These are phyloP conservation scores for Aschersonia sp. DNA, from an alignment of 2,329 filamentous ascomycete genomes.

Conservation along the genomic window DNA sequence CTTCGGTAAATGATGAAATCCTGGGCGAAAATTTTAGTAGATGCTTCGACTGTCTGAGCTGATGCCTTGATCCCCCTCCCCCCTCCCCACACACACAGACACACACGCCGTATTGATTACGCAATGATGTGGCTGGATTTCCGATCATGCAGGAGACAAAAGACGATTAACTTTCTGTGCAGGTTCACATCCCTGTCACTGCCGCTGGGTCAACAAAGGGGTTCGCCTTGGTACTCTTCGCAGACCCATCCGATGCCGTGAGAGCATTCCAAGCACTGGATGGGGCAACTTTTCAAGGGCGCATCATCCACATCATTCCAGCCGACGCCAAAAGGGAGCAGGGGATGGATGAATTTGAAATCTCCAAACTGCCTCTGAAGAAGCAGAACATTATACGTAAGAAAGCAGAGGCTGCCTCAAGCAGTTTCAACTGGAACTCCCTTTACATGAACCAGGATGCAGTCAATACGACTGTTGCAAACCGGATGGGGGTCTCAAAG, in stretches of 20 bases:
- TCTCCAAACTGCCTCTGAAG: slow-evolving; percentile 86
- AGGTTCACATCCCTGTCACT: slow-evolving; percentile 80
- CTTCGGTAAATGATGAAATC: slow-evolving; percentile 77
- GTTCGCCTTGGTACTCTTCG: slow-evolving; percentile 75
- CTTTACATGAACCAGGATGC: slow-evolving; percentile 97
- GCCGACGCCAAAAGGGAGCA: slow-evolving; percentile 69
- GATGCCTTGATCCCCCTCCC: slow-evolving; percentile 12
- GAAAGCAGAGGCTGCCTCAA: slow-evolving; percentile 63
- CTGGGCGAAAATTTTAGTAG: slow-evolving; percentile 99
- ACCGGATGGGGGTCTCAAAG: slow-evolving; percentile 78
- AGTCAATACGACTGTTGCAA: slow-evolving; percentile 78
- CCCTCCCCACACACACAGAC: background rate
- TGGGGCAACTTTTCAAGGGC: slow-evolving; percentile 79
- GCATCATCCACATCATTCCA: slow-evolving; percentile 79
- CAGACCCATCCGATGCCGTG: slow-evolving; percentile 56
- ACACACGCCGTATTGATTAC: background rate
- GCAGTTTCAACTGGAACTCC: slow-evolving; percentile 95
- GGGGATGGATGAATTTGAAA: slow-evolving; percentile 71
- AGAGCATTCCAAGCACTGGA: slow-evolving; percentile 69
- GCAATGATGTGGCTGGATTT: background rate
- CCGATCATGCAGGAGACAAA: background rate
- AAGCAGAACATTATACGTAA: slow-evolving; percentile 85
- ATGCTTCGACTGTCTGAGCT: slow-evolving; percentile 82
- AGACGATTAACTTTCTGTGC: slow-evolving; percentile 15
- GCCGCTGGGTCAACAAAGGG: slow-evolving; percentile 67